Percentiles rank a stretch among this genome's conserved stretches.
phyloP scores from a whole-genome alignment of 2,329 filamentous ascomycete genomes.

The Aspergillus pseudoglaucus region DNA sequence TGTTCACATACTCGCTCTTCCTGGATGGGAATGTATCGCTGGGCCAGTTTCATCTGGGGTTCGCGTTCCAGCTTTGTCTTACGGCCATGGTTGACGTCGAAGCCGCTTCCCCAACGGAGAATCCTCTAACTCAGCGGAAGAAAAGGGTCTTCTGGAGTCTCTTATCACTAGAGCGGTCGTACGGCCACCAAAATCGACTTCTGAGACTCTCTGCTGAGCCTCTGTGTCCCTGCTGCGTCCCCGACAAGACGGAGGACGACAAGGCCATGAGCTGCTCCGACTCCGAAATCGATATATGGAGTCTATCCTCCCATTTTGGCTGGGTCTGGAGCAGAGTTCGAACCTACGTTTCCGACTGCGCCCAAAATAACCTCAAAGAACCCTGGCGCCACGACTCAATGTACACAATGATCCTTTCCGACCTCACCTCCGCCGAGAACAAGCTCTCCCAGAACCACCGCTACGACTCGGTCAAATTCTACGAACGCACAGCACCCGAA shows the following conservation, averaged over 20 bases:
- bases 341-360: slow-evolving; percentile 45
- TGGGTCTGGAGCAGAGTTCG: slow-evolving; percentile 46
- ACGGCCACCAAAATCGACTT: slow-evolving; percentile 43
- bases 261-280: slow-evolving; percentile 20
- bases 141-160: slow-evolving; percentile 49
- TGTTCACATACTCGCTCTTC: slow-evolving; percentile 46
- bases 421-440: slow-evolving; percentile 47
- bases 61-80: slow-evolving; percentile 46
- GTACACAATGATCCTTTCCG: slow-evolving; percentile 46
- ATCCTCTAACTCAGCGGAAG: slow-evolving; percentile 39
- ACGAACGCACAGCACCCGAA: slow-evolving; percentile 44
- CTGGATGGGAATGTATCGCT: slow-evolving; percentile 46
- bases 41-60: slow-evolving; percentile 46
- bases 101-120: slow-evolving; percentile 32
- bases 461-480: slow-evolving; percentile 49
- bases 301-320: slow-evolving; percentile 43
- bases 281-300: slow-evolving; percentile 47
- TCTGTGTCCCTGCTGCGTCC: slow-evolving; percentile 32
- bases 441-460: slow-evolving; percentile 45
- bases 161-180: slow-evolving; percentile 45
- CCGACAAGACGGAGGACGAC: slow-evolving; percentile 5
- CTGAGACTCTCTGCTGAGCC: slow-evolving; percentile 39
- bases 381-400: slow-evolving; percentile 49
- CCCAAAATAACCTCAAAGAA: slow-evolving; percentile 43
- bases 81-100: slow-evolving; percentile 46